A percentile compares a stretch with the other conserved stretches of the same genome.
Evolutionary conservation across 2,329 filamentous ascomycete species (phyloP).

Genomic region (Kalaharituber pfeilii): DNA sequence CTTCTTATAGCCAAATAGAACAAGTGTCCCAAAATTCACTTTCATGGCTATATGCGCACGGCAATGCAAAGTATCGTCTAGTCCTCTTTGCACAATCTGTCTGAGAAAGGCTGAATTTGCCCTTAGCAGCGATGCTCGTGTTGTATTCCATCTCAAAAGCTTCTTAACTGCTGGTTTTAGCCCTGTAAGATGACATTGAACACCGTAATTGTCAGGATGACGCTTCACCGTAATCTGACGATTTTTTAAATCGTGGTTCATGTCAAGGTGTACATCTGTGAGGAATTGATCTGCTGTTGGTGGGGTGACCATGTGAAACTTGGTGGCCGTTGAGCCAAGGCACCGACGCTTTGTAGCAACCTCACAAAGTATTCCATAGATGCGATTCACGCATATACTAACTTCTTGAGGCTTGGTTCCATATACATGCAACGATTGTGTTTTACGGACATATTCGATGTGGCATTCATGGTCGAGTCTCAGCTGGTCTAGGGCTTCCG

Average conservation of each 20-base stretch:
- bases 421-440: conserved; percentile 17
- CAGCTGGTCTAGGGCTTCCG: conserved; percentile 19
- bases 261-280: conserved; percentile 9
- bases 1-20: conserved; percentile 19
- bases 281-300: conserved; percentile 7
- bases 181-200: conserved; percentile 13
- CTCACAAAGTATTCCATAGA: conserved; percentile 21
- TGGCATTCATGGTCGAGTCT: conserved; percentile 19
- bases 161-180: conserved; percentile 6
- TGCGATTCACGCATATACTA: conserved; percentile 17
- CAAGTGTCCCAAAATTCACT: conserved; percentile 20
- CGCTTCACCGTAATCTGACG: conserved; percentile 16
- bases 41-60: conserved; percentile 19
- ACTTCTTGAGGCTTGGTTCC: conserved; percentile 16
- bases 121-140: conserved; percentile 6
- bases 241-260: conserved; percentile 12
- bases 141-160: conserved; percentile 12
- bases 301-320: conserved; percentile 14
- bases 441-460: conserved; percentile 13
- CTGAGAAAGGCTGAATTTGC: conserved; percentile 19
- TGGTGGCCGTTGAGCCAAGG: conserved; percentile 6
- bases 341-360: conserved; percentile 18
- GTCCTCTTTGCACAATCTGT: conserved; percentile 11
- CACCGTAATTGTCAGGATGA: conserved; percentile 8
- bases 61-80: conserved; percentile 19